Evolutionary conservation across 352 stramenopile species (phyloP), one percentile per base, ranked within the genome.

Genomic region (Peronospora destructor): DNA sequence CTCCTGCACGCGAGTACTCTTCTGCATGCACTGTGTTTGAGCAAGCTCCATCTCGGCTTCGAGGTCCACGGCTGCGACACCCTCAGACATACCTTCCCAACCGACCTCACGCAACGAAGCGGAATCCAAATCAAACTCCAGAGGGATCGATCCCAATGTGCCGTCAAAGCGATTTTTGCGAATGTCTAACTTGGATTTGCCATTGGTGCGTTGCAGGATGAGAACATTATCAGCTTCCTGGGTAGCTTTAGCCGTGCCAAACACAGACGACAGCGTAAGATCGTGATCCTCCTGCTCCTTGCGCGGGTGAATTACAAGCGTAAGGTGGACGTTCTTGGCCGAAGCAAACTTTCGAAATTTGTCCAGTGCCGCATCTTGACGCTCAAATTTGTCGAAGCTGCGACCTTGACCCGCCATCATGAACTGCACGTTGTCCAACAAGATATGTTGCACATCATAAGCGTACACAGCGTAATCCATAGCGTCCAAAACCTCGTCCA

Each of bases 361-460:
- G 64, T 98, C 93, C 37, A 99, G 75, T 9, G 94, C 94, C 14
- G 92, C 66, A 68, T 99, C 62, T 55, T 94, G 84, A 6, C 81
- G 84, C 49, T 94, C 84, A 53, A 94, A 94, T 67, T 94, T 94
- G 66, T 94, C 84, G 35, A 76, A 94, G 2, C 81, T 81, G 35
- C 80, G 75, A 16, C 82, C 84, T 57, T 94, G 84, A 7, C 77
- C 76, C 1, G 80, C 88, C 72, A 99, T 97, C 96, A 99, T 99
- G 58, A 99, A 99, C 74, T 99, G 97, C 58, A 99, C 87, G 64
- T 99, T 99, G 73, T 99, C 97, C 37, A 99, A 66, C 61, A 99
- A 85, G 40, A 99, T 96, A 71, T 99, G 96, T 69, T 98, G 82
- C 38, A 98, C 94, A 66, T 99, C 96, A 66, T 99, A 91, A 13